phyloP scores from a whole-genome alignment of 371 early-diverging fungal genomes.

The Nematocida parisii region DNA sequence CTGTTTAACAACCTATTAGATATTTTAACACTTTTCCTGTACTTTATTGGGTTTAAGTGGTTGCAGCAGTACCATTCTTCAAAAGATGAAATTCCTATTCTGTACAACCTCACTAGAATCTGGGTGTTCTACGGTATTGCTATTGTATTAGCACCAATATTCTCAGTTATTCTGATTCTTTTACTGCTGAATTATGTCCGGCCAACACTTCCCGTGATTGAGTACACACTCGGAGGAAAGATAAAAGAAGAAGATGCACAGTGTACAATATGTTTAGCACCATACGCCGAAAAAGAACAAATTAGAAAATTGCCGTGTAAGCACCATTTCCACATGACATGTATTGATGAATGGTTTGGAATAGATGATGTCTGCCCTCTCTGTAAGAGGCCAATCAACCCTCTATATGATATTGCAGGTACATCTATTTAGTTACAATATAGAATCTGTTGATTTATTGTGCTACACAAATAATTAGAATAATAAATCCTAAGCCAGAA shows the following conservation, averaged over 20 bases:
- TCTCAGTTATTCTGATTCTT: conserved; percentile 69
- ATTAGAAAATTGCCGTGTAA: conserved; percentile 70
- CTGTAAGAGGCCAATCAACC: conserved; percentile 70
- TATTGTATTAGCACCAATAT: conserved; percentile 68
- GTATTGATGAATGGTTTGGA: conserved; percentile 71
- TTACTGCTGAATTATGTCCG: conserved; percentile 67
- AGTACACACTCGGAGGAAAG: conserved; percentile 62
- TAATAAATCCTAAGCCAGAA: background rate
- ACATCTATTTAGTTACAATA: background rate
- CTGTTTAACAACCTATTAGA: conserved; percentile 70
- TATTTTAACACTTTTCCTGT: conserved; percentile 70
- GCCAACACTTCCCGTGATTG: conserved; percentile 69
- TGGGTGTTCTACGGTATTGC: conserved; percentile 67
- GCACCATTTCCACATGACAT: conserved; percentile 70
- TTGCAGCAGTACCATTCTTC: conserved; percentile 68
- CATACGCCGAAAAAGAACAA: conserved; percentile 62
- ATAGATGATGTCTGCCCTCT: conserved; percentile 70
- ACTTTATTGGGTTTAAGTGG: conserved; percentile 71
- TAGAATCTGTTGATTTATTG: background rate
- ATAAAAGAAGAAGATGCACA: conserved; percentile 67
- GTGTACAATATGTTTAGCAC: conserved; percentile 70
- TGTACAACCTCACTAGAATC: conserved; percentile 68
- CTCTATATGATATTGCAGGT: conserved; percentile 70
- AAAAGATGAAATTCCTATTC: conserved; percentile 62
- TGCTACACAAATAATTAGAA: background rate